Percentiles rank a stretch among this genome's conserved stretches.
Conservation (phyloP, 2,329 filamentous ascomycete genomes). For the Colletotrichum falcatum region DNA sequence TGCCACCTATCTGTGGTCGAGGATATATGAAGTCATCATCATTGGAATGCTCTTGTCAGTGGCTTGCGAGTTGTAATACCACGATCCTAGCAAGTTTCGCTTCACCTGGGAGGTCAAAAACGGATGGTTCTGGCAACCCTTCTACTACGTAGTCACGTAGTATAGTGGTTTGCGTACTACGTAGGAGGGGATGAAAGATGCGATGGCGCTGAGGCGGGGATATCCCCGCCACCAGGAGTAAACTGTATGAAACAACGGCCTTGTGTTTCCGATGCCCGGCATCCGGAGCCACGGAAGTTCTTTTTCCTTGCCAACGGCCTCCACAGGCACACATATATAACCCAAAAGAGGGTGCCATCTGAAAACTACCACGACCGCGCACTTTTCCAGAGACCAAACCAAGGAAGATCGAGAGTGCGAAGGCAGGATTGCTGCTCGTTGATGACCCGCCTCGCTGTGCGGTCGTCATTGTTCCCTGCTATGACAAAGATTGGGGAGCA, state of each 20-base stretch:
- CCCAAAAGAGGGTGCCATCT: conserved; percentile 31
- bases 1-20: not conserved
- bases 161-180: no score
- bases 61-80: not conserved
- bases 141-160: no score
- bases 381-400: not conserved
- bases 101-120: not conserved
- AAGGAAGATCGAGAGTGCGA: not conserved
- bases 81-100: not conserved
- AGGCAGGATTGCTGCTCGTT: not conserved
- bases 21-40: not conserved
- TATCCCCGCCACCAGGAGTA: conserved; percentile 13
- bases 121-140: not conserved
- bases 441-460: not conserved
- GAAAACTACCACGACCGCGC: conserved; percentile 18
- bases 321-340: not conserved
- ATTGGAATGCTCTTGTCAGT: not conserved
- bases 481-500: not conserved
- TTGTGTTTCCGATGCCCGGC: conserved; percentile 38
- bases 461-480: not conserved
- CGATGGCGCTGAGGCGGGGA: not conserved
- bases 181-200: not conserved
- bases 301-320: conserved; percentile 7
- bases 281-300: conserved; percentile 14
- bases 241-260: conserved; percentile 34